Evolutionary conservation across 495 filamentous ascomycete genomes (phyloP).

Genomic region (Penicillium goetzii): DNA sequence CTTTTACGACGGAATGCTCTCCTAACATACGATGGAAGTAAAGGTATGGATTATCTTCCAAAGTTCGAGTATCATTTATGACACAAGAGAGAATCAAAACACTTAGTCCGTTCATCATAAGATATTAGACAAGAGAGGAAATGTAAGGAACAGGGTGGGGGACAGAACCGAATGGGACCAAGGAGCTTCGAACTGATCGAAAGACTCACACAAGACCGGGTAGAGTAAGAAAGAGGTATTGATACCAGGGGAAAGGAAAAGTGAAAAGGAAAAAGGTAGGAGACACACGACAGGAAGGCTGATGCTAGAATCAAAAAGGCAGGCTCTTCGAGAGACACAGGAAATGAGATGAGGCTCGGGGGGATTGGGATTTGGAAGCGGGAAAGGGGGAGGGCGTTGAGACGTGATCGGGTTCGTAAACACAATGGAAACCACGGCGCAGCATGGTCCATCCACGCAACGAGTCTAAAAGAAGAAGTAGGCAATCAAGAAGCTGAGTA

Average conservation of each 20-base stretch:
- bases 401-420: slow-evolving; percentile 32
- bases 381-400: slow-evolving; percentile 27
- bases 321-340: slow-evolving; percentile 32
- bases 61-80: slow-evolving; percentile 27
- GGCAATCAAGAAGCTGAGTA: slow-evolving; percentile 88
- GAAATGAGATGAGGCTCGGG: slow-evolving; percentile 20
- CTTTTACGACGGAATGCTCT: neutral
- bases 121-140: slow-evolving; percentile 36
- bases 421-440: slow-evolving; percentile 17
- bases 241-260: slow-evolving; percentile 25
- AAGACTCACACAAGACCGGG: slow-evolving; percentile 8
- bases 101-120: slow-evolving; percentile 36
- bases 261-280: slow-evolving; percentile 19
- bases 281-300: slow-evolving; percentile 33
- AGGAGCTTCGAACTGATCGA: slow-evolving; percentile 6
- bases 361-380: slow-evolving; percentile 11
- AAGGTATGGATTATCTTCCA: slow-evolving; percentile 23
- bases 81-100: slow-evolving; percentile 29
- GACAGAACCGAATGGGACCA: slow-evolving; percentile 8
- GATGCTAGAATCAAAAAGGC: slow-evolving; percentile 32
- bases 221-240: slow-evolving; percentile 21
- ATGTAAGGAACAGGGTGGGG: slow-evolving; percentile 25
- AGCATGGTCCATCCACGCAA: slow-evolving; percentile 24
- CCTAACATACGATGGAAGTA: neutral
- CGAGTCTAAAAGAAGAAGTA: slow-evolving; percentile 85